A percentile compares a stretch with the other conserved stretches of the same genome.
These are phyloP conservation scores for Candida pseudofarinosa DNA, from an alignment of 805 yeast genomes.

Conservation along the genomic window DNA sequence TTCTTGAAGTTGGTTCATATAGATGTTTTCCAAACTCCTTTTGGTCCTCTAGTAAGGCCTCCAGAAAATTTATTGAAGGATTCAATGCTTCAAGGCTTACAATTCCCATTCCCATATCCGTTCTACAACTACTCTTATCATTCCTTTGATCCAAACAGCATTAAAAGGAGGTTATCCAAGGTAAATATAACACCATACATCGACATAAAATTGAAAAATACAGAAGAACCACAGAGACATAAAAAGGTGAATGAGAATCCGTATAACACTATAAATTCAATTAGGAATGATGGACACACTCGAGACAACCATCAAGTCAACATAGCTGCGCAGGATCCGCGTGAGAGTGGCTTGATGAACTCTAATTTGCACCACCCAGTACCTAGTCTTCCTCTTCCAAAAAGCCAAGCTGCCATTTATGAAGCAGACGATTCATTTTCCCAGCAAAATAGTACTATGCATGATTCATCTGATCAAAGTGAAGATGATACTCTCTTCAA, in stretches of 20 bases:
- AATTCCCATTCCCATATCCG: constrained; percentile 43
- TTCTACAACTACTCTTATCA: constrained; percentile 44
- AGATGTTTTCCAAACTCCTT: constrained; percentile 31
- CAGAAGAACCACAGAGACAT: constrained; percentile 6
- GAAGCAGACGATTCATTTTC: not conserved
- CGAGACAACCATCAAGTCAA: not conserved
- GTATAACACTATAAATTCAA: not conserved
- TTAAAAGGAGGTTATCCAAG: constrained; percentile 20
- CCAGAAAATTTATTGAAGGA: constrained; percentile 34
- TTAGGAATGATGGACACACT: not conserved
- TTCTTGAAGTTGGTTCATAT: constrained; percentile 31
- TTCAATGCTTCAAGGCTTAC: constrained; percentile 37
- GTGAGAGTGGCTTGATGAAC: not conserved
- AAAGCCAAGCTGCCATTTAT: not conserved
- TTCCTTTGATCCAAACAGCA: constrained; percentile 24
- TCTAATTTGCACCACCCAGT: not conserved
- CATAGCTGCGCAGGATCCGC: not conserved
- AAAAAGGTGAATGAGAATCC: constrained; percentile 1
- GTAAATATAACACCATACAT: constrained; percentile 32
- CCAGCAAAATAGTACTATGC: not conserved
- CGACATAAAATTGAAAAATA: constrained; percentile 29
- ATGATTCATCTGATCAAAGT: not conserved
- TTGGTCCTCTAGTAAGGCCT: constrained; percentile 37
- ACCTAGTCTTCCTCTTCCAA: not conserved
- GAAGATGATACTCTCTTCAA: not conserved